Conservation (phyloP, 1,139 yeast genomes). For the Suhomyces chickasaworum region DNA sequence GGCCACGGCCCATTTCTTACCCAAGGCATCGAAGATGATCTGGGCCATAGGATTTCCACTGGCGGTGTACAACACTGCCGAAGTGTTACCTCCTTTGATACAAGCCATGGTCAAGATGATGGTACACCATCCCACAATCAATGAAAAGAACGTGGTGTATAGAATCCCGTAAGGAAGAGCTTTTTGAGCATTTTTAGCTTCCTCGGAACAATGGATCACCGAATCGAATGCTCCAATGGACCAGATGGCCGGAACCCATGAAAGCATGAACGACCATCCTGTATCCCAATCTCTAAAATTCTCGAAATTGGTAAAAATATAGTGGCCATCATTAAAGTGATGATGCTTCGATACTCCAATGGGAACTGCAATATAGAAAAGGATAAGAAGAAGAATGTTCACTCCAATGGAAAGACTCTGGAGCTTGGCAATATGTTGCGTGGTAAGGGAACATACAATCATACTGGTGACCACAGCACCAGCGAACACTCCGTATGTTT, state of each 20-base stretch:
- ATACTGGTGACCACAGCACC: slow-evolving; percentile 33
- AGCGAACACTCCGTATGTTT: slow-evolving; percentile 40
- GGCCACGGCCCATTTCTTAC: slow-evolving; percentile 69
- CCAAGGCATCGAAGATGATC: slow-evolving; percentile 63
- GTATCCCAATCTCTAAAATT: slow-evolving; percentile 60
- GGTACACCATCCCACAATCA: slow-evolving; percentile 61
- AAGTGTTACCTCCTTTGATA: slow-evolving; percentile 52
- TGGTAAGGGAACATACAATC: slow-evolving; percentile 34
- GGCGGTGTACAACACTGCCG: slow-evolving; percentile 37
- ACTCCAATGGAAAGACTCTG: slow-evolving; percentile 62
- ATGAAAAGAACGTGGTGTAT: slow-evolving; percentile 42
- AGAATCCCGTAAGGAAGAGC: slow-evolving; percentile 33
- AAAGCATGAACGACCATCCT: slow-evolving; percentile 56
- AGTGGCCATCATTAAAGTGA: slow-evolving; percentile 40
- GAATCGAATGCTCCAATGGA: slow-evolving; percentile 38
- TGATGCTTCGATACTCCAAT: slow-evolving; percentile 41
- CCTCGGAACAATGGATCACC: slow-evolving; percentile 36
- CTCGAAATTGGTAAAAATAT: slow-evolving; percentile 51
- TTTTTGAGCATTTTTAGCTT: slow-evolving; percentile 29
- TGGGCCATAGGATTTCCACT: slow-evolving; percentile 67
- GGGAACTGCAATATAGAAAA: slow-evolving; percentile 71
- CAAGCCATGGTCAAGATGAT: slow-evolving; percentile 56
- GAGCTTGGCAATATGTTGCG: slow-evolving; percentile 51
- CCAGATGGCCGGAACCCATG: slow-evolving; percentile 39
- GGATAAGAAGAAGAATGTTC: slow-evolving; percentile 54